phyloP scores from a whole-genome alignment of 345 rosid genomes.

The Erucastrum elatum region DNA sequence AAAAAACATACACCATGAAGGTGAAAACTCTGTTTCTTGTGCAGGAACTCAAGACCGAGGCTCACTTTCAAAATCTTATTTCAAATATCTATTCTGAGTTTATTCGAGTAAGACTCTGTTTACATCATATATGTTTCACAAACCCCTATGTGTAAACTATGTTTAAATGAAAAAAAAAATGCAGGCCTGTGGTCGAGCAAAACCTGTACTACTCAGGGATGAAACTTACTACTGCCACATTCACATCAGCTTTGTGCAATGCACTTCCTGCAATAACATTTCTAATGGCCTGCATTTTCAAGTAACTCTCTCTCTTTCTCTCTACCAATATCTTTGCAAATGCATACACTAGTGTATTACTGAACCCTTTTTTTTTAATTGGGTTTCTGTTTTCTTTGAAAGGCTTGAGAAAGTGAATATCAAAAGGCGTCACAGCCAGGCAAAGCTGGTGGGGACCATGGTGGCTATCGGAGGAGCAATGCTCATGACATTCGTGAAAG shows the following conservation, averaged over 20 bases:
- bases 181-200: conserved; percentile 44
- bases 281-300: conserved; percentile 56
- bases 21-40: neutral
- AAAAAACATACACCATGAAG: neutral
- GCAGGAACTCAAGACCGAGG: conserved; percentile 76
- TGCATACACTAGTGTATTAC: neutral
- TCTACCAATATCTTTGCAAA: neutral
- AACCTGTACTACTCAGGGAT: conserved; percentile 60
- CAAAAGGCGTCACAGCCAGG: conserved; percentile 67
- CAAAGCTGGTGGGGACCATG: conserved; percentile 71
- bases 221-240: conserved; percentile 76
- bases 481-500: conserved; percentile 73
- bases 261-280: conserved; percentile 75
- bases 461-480: conserved; percentile 90
- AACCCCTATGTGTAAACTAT: neutral
- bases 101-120: conserved; percentile 58
- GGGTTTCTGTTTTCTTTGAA: conserved; percentile 1
- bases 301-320: conserved; percentile 38
- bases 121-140: conserved; percentile 1
- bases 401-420: conserved; percentile 73
- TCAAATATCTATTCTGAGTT: conserved; percentile 61
- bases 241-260: conserved; percentile 65
- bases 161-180: neutral
- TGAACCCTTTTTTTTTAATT: neutral
- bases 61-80: conserved; percentile 61